Base-by-base conservation (phyloP, 345 rosid species). In the Brassica carinata region DNA sequence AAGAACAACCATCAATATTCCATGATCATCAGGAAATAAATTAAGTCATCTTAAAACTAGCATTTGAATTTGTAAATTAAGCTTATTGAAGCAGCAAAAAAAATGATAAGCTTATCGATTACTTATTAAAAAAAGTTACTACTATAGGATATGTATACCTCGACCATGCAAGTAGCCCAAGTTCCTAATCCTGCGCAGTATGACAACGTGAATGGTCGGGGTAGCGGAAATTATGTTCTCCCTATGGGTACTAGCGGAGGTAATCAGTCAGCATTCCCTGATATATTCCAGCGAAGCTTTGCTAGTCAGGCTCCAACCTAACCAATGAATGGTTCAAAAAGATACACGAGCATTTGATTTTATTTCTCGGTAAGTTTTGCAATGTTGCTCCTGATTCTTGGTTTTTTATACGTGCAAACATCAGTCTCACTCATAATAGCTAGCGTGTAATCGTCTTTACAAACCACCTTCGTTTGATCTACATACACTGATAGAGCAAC, bases 271-370 rank as follows among this genome's bases (percentile, higher is more conserved):
- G 76, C 92, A 19, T 59, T 90, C 64, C 97, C 97, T 71, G 98
- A 92, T 88, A 85, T 94, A 72, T 95, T 95, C 85, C 98, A 95
- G 76, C 73, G 89, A 65, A 94, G 73, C 77, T 85, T 81, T 61
- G 87, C 83, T 11, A 81, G 84, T 84, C 98, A 88, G 80, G 34
- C 79, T 79, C 88, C 97, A 64, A 85, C 68, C 72, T 83, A 92
- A 64, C 66, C 82, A 36, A 82, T 87, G 89, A 92, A 83, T 84
- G 83, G 67, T 75, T 81, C 88, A 87, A 76, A 95, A 92, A 85
- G 98, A 94, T 1, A 92, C 92, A 8, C 87, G 84, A 78, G 98
- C 98, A 23, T 94, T 94, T 69, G 98, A 94, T 84, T 94, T 94
- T 86, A 92, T 94, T 76, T 90, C 95, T 0, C 26, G 26, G 98